phyloP scores from a whole-genome alignment of 768 basidiomycete genomes.

The Rhodotorula babjevae region DNA sequence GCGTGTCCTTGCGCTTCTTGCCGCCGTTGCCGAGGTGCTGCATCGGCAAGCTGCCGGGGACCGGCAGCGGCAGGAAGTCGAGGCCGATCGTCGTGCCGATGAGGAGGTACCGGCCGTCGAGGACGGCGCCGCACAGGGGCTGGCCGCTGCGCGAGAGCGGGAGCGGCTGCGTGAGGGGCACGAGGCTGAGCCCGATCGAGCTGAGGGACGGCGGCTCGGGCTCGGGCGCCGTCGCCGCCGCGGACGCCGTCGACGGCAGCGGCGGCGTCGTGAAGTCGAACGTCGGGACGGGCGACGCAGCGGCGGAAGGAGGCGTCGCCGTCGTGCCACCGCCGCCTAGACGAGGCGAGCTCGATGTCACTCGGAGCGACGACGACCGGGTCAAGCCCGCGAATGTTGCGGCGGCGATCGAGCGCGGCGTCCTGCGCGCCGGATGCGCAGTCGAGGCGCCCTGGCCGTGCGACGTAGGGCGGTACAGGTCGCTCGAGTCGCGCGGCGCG shows the following conservation, averaged over 20 bases:
- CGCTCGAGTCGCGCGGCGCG: neutral
- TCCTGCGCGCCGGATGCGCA: neutral
- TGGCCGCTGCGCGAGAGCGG: conserved; percentile 19
- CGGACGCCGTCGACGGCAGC: neutral
- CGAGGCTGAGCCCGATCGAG: conserved; percentile 23
- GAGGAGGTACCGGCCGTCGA: conserved; percentile 42
- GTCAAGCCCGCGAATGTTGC: conserved; percentile 11
- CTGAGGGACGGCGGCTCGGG: neutral
- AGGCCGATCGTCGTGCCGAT: conserved; percentile 41
- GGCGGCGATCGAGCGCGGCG: conserved; percentile 2
- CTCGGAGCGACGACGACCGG: neutral
- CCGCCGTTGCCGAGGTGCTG: conserved; percentile 9
- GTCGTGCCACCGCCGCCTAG: no score
- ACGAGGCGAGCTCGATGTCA: no score
- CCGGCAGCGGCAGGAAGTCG: conserved; percentile 41
- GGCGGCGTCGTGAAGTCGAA: conserved; percentile 11
- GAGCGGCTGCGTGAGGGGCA: conserved; percentile 28
- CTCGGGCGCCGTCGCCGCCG: neutral
- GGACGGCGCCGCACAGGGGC: conserved; percentile 42
- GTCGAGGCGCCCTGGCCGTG: neutral
- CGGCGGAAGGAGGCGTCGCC: no score
- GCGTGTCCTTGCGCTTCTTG: conserved; percentile 26
- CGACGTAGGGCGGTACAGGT: neutral
- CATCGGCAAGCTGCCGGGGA: conserved; percentile 32
- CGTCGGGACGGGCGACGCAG: neutral